A percentile compares a stretch with the other conserved stretches of the same genome.
Conservation (phyloP, 2,329 filamentous ascomycete species). For the Aspergillus thermomutatus region DNA sequence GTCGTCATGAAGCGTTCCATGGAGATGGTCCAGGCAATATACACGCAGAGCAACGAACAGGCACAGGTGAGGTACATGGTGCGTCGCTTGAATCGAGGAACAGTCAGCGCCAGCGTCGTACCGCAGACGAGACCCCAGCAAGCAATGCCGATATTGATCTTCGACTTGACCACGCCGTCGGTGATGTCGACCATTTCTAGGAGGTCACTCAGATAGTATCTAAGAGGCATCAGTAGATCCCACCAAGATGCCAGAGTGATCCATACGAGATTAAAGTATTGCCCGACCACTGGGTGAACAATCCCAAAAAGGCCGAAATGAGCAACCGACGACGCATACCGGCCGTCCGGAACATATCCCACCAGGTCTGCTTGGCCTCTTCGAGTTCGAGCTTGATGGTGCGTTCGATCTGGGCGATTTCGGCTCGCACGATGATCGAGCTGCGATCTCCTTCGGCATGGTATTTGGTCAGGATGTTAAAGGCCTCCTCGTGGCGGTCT, state of each 20-base stretch:
- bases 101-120: slow-evolving; percentile 37
- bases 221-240: slow-evolving; percentile 5
- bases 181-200: slow-evolving; percentile 41
- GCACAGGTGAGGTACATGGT: slow-evolving; percentile 50
- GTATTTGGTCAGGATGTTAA: slow-evolving; percentile 37
- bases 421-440: slow-evolving; percentile 55
- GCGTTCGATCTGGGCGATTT: slow-evolving; percentile 59
- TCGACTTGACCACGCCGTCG: slow-evolving; percentile 32
- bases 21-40: slow-evolving; percentile 56
- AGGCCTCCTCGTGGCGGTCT: slow-evolving; percentile 25
- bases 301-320: slow-evolving; percentile 26
- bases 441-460: slow-evolving; percentile 52
- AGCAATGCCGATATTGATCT: slow-evolving; percentile 37
- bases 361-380: slow-evolving; percentile 23
- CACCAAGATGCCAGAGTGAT: not conserved
- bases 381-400: slow-evolving; percentile 57
- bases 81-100: slow-evolving; percentile 43
- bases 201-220: slow-evolving; percentile 25
- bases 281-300: slow-evolving; percentile 45
- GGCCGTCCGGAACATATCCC: slow-evolving; percentile 24
- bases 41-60: slow-evolving; percentile 49
- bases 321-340: slow-evolving; percentile 33
- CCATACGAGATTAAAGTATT: slow-evolving; percentile 23
- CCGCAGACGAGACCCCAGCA: slow-evolving; percentile 44
- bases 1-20: slow-evolving; percentile 34